Evolutionary conservation across 2,329 filamentous ascomycete species (phyloP).

Genomic region (Elsinoe perseae): DNA sequence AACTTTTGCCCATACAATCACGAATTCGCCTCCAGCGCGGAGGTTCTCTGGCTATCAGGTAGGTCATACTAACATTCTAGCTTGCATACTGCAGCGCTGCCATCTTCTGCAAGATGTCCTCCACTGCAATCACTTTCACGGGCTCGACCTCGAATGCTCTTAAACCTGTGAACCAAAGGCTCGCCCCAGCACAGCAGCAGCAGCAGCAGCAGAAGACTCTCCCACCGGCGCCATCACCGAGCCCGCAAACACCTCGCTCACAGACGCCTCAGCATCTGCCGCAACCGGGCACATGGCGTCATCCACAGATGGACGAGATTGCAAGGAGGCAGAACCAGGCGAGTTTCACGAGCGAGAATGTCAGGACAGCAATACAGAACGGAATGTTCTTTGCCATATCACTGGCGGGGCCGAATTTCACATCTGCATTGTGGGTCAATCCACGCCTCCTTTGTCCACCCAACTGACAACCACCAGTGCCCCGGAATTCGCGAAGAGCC

Average conservation of each 20-base stretch:
- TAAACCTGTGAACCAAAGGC: conserved; percentile 6
- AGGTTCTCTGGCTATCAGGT: background rate
- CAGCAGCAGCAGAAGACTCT: background rate
- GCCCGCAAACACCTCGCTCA: background rate
- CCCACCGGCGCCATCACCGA: background rate
- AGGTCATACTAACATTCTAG: conserved; percentile 1
- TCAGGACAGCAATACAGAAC: conserved; percentile 64
- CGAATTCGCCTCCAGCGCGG: background rate
- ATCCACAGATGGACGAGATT: conserved; percentile 84
- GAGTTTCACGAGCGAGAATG: conserved; percentile 70
- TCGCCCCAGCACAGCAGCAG: background rate
- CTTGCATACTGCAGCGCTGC: background rate
- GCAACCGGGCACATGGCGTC: conserved; percentile 68
- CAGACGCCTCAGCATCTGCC: background rate
- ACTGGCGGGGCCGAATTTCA: conserved; percentile 35
- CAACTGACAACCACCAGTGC: conserved; percentile 25
- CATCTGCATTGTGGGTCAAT: conserved; percentile 17
- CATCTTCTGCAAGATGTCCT: background rate
- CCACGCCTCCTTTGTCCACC: background rate
- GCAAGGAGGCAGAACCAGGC: conserved; percentile 68
- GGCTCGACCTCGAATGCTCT: conserved; percentile 10
- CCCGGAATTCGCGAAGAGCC: conserved; percentile 19
- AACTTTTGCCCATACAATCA: background rate
- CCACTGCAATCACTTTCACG: conserved; percentile 5
- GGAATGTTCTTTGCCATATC: conserved; percentile 45